phyloP scores from a whole-genome alignment of 768 basidiomycete genomes.

The Leccinum broughii region DNA sequence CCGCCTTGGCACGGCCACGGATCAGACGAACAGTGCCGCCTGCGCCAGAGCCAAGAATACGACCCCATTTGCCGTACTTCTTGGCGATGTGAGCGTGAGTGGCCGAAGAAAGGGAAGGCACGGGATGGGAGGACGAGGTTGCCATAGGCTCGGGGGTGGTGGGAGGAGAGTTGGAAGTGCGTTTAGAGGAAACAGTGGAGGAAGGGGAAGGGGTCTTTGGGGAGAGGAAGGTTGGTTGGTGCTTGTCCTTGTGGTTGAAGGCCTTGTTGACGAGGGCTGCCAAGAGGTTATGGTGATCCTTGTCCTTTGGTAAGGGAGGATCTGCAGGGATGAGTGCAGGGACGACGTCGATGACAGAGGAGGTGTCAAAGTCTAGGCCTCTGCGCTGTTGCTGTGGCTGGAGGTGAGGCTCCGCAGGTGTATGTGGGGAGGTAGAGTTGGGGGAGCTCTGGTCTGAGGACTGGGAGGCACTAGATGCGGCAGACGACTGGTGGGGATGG shows the following conservation, averaged over 20 bases:
- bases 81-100: slow-evolving; percentile 93
- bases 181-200: slow-evolving; percentile 27
- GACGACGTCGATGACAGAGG: slow-evolving; percentile 33
- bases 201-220: slow-evolving; percentile 37
- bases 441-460: slow-evolving; percentile 32
- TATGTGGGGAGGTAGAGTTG: slow-evolving; percentile 24
- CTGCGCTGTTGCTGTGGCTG: slow-evolving; percentile 37
- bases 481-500: slow-evolving; percentile 39
- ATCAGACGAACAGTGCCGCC: slow-evolving; percentile 98
- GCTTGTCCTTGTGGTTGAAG: slow-evolving; percentile 29
- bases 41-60: slow-evolving; percentile 91
- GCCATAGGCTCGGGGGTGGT: slow-evolving; percentile 23
- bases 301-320: slow-evolving; percentile 23
- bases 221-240: slow-evolving; percentile 7
- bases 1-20: slow-evolving; percentile 79
- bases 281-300: slow-evolving; percentile 31
- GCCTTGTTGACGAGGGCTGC: slow-evolving; percentile 37
- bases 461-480: slow-evolving; percentile 23
- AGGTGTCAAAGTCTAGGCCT: slow-evolving; percentile 38
- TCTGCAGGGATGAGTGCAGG: slow-evolving; percentile 25
- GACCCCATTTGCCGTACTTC: slow-evolving; percentile 99
- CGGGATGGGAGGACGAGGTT: slow-evolving; percentile 35
- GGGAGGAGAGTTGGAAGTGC: slow-evolving; percentile 29
- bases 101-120: slow-evolving; percentile 71
- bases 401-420: slow-evolving; percentile 34